Evolutionary conservation across 2,329 filamentous ascomycete species (phyloP), one percentile per base, ranked within the genome.

Genomic region (Venturia aucupariae): DNA sequence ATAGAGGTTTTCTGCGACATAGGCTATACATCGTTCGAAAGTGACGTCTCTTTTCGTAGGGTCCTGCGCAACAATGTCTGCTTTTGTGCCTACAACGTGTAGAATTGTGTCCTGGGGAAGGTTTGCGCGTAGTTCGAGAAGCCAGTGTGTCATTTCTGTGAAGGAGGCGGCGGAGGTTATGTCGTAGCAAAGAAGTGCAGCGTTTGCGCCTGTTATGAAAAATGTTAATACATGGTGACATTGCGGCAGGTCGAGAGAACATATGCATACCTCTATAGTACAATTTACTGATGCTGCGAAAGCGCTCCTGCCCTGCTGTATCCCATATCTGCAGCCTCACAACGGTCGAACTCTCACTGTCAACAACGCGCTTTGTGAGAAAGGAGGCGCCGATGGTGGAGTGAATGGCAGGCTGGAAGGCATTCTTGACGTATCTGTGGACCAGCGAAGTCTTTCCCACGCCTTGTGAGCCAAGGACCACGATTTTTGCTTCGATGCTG

Each of bases 311-410:
- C 67, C 93, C 93, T 65, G 93, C 91, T 41, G 92, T 97, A 74
- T 97, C 92, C 92, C 92, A 97, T 69, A 97, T 95, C 73, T 97
- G 92, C 44, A 97, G 81, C n/a, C 92, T 86, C 42, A 97, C 91
- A 30, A 90, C 82, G 1, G 91, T 94, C 71, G 93, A 90, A 27
- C 88, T 90, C 73, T 96, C 90, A 67, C 85, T 86, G 76, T 97
- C 92, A 62, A 79, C 74, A 19, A 89, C 82, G 51, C 90, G 78
- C 67, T 89, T 85, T 35, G 89, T 86, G 55, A 92, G 75, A 67
- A 83, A 81, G 32, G 80, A 79, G 71, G 79, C 79, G 67, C 79
- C 79, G 67, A 81, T 76, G 17, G 79, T 81, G 10, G 78, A 79
- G 65, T 77, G 77, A 17, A 78, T 79, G 30, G 75, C 75, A 7